Conservation (phyloP, 208 protist genomes). For the Leishmania amazonensis region DNA sequence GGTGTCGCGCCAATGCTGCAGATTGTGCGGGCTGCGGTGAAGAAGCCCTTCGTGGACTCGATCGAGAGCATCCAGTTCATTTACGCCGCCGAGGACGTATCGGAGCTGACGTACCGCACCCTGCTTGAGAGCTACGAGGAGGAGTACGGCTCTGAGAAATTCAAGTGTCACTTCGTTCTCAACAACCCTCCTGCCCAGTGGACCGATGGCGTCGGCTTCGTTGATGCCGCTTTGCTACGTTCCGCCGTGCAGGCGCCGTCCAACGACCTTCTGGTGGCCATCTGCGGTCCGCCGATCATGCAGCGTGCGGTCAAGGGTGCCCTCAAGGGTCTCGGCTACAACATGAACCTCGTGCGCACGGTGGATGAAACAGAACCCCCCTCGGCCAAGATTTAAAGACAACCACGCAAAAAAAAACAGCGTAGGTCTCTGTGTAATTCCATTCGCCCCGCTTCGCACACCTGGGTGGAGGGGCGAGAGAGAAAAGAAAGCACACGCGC, state of each 20-base stretch:
- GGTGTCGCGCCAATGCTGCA: conserved; percentile 94
- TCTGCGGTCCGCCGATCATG: conserved; percentile 79
- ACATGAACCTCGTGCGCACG: conserved; percentile 52
- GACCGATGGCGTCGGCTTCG: conserved; percentile 70
- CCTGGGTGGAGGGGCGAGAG: background rate
- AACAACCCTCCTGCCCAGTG: conserved; percentile 68
- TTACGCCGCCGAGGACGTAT: conserved; percentile 68
- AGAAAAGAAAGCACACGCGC: background rate
- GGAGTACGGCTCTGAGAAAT: conserved; percentile 53
- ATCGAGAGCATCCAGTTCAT: conserved; percentile 65
- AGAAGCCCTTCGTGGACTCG: conserved; percentile 59
- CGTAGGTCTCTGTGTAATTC: background rate
- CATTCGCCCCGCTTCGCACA: background rate
- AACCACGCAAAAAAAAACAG: background rate
- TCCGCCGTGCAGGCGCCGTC: conserved; percentile 54
- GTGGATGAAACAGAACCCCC: conserved; percentile 41
- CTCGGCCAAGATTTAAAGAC: conserved; percentile 41
- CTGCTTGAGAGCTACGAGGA: conserved; percentile 52
- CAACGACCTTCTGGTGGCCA: conserved; percentile 69
- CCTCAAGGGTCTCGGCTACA: conserved; percentile 47
- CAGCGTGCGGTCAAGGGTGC: conserved; percentile 53
- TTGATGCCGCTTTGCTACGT: conserved; percentile 51
- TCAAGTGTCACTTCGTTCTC: conserved; percentile 65
- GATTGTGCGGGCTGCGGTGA: conserved; percentile 84
- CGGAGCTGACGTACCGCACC: conserved; percentile 61